These are phyloP conservation scores for Rhynchosporium graminicola DNA, from an alignment of 2,329 filamentous ascomycete genomes.

Conservation along the genomic window DNA sequence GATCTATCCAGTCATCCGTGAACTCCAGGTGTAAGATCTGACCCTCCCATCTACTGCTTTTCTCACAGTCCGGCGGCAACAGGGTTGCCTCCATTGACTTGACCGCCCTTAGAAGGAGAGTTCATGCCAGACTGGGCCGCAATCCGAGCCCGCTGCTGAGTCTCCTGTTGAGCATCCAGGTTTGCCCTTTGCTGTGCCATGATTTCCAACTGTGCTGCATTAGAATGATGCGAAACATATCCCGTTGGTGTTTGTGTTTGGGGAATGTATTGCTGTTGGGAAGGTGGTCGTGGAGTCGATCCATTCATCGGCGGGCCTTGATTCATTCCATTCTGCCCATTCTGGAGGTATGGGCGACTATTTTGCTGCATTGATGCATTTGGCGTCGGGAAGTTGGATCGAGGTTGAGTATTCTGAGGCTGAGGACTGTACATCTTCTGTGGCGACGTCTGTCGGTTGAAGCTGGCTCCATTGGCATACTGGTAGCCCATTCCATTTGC, in stretches of 20 bases:
- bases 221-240: conserved; percentile 14
- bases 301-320: conserved; percentile 34
- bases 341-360: conserved; percentile 31
- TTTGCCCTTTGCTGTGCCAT: conserved; percentile 43
- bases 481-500: conserved; percentile 37
- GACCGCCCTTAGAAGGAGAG: conserved; percentile 29
- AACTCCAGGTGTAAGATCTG: conserved; percentile 2
- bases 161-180: conserved; percentile 40
- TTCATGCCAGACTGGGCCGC: conserved; percentile 35
- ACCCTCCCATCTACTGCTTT: too few species aligned
- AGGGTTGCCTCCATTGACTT: conserved; percentile 33
- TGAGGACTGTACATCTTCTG: conserved; percentile 39
- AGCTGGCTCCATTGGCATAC: conserved; percentile 32
- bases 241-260: conserved; percentile 26
- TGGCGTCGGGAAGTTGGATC: conserved; percentile 32
- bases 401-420: conserved; percentile 26
- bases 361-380: conserved; percentile 32
- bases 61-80: conserved; percentile 27
- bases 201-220: conserved; percentile 40
- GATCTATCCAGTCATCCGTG: conserved; percentile 6
- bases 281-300: conserved; percentile 26
- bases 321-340: conserved; percentile 25
- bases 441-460: conserved; percentile 37
- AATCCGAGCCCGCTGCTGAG: conserved; percentile 38
- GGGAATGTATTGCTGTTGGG: conserved; percentile 27